Percentiles rank a stretch among this genome's conserved stretches.
Conservation (phyloP, 1,139 yeast genomes). For the Pneumocystis oryctolagi region DNA sequence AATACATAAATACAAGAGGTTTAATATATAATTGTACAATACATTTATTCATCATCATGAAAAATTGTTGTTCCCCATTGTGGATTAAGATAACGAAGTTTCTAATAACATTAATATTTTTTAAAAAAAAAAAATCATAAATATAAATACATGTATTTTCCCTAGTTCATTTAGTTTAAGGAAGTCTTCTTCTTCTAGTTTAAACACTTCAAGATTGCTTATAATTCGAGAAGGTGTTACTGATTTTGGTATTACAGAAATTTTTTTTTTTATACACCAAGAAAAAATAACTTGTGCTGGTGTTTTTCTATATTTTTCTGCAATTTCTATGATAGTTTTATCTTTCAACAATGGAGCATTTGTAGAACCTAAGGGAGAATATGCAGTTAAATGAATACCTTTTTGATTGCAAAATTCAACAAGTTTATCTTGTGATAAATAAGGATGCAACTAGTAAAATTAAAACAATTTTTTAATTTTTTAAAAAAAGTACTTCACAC, state of each 20-base stretch:
- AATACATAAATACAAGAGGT: neutral
- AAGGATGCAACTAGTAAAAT: conserved; percentile 14
- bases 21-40: neutral
- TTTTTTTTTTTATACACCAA: conserved; percentile 50
- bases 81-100: neutral
- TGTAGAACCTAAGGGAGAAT: conserved; percentile 16
- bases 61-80: neutral
- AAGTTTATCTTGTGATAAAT: conserved; percentile 14
- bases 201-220: conserved; percentile 36
- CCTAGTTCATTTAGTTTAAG: neutral
- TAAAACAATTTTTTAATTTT: neutral
- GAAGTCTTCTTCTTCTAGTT: conserved; percentile 42
- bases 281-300: conserved; percentile 56
- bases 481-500: conserved; percentile 40
- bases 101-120: neutral
- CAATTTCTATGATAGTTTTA: conserved; percentile 37
- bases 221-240: conserved; percentile 44
- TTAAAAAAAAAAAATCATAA: neutral
- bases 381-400: conserved; percentile 15
- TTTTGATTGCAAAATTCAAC: conserved; percentile 12
- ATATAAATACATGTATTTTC: neutral
- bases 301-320: conserved; percentile 35
- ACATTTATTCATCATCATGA: neutral
- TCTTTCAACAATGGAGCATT: conserved; percentile 28
- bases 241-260: conserved; percentile 61